These are phyloP conservation scores for Thyridium curvatum DNA, from an alignment of 2,329 filamentous ascomycete genomes.

Conservation along the genomic window DNA sequence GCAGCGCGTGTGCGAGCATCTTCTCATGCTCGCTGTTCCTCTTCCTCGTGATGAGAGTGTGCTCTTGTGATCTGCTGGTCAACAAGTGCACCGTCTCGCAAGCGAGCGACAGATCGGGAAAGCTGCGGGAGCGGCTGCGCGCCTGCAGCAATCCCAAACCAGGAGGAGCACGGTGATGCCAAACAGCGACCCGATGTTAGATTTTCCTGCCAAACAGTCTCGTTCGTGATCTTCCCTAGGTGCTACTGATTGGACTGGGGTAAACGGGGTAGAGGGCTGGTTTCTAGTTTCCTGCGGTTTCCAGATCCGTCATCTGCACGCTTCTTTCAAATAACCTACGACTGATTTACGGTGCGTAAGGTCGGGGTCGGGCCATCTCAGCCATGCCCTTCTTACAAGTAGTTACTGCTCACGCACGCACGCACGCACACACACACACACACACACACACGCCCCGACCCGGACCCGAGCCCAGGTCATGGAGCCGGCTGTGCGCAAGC, in stretches of 20 bases:
- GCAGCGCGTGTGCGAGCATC: too few relatives aligned
- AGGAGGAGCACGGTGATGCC: conserved; percentile 1
- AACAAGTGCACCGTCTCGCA: too few relatives aligned
- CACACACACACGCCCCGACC: too few relatives aligned
- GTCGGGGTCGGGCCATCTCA: neutral
- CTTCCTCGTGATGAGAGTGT: too few relatives aligned
- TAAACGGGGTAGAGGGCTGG: conserved; percentile 3
- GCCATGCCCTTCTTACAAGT: too few relatives aligned
- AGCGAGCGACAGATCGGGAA: too few relatives aligned
- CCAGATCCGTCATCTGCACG: neutral
- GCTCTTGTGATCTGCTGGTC: too few relatives aligned
- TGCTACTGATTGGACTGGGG: conserved; percentile 2
- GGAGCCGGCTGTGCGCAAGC: too few relatives aligned
- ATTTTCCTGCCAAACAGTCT: conserved; percentile 7
- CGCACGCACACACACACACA: too few relatives aligned
- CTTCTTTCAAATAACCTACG: neutral
- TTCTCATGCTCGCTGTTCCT: too few relatives aligned
- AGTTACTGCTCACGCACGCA: too few relatives aligned
- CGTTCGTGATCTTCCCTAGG: conserved; percentile 7
- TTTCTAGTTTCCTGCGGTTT: conserved; percentile 2
- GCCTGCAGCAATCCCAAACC: conserved; percentile 1
- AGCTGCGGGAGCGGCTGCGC: neutral
- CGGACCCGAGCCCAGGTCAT: too few relatives aligned
- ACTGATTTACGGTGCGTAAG: neutral
- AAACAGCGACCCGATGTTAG: conserved; percentile 6